phyloP scores from a whole-genome alignment of 192 early-diverging fungal genomes.

The Haplosporangium gracile region DNA sequence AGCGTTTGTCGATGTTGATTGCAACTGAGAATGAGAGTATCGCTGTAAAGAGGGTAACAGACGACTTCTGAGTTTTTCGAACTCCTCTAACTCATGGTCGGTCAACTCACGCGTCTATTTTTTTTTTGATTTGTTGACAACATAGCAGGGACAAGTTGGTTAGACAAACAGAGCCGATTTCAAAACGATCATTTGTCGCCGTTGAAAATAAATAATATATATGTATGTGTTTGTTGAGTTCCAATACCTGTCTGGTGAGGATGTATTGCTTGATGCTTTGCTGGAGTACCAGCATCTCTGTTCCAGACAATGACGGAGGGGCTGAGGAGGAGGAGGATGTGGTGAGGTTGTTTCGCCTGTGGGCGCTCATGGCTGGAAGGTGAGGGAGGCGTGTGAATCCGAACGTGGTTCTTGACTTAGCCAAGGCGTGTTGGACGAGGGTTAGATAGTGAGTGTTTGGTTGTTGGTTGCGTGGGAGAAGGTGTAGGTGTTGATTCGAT shows the following conservation, averaged over 20 bases:
- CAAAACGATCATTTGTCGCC: not conserved
- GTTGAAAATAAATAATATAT: too few species aligned
- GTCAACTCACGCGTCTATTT: constrained; percentile 28
- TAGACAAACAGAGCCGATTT: not conserved
- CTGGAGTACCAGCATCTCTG: constrained; percentile 34
- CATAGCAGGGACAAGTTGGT: not conserved
- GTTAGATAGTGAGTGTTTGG: too few species aligned
- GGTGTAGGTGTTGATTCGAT: too few species aligned
- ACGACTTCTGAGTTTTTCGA: constrained; percentile 27
- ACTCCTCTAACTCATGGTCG: constrained; percentile 27
- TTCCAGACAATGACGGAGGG: constrained; percentile 15
- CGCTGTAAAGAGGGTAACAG: constrained; percentile 27
- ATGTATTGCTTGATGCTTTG: constrained; percentile 40
- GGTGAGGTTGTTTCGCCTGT: not conserved
- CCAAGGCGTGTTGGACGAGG: too few species aligned
- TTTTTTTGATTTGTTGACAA: not conserved
- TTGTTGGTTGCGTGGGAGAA: too few species aligned
- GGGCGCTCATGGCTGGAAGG: not conserved
- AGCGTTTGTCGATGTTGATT: not conserved
- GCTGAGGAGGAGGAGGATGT: not conserved
- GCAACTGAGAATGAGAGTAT: constrained; percentile 13
- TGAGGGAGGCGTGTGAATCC: not conserved
- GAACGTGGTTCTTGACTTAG: not conserved
- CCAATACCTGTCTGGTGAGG: constrained; percentile 28
- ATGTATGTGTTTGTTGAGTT: not conserved